These are phyloP conservation scores for Eremothecium gossypii DNA, from an alignment of 1,139 yeast genomes.

Conservation along the genomic window DNA sequence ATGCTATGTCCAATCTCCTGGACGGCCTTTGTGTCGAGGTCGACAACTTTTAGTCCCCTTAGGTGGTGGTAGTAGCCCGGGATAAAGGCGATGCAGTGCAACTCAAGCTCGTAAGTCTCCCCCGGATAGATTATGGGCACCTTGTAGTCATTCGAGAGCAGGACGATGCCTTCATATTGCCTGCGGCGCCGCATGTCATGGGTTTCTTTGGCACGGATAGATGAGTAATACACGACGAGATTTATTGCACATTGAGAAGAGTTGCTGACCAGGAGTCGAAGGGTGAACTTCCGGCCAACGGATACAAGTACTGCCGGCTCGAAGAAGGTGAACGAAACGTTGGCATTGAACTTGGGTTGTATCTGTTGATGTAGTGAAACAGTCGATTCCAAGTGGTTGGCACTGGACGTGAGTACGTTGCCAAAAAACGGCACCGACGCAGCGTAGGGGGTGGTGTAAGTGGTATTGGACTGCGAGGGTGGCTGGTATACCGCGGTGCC, in stretches of 20 bases:
- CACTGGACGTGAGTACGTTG: constrained; percentile 5
- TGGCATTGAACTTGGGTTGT: constrained; percentile 12
- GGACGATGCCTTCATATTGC: constrained; percentile 24
- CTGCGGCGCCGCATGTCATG: constrained; percentile 12
- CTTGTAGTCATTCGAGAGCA: constrained; percentile 28
- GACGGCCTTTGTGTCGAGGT: constrained; percentile 23
- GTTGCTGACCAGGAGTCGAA: constrained; percentile 24
- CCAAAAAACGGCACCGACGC: constrained; percentile 11
- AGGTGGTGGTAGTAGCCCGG: constrained; percentile 26
- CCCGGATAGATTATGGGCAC: constrained; percentile 24
- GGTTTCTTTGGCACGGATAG: constrained; percentile 15
- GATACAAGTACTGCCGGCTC: constrained; percentile 4
- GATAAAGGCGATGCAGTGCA: constrained; percentile 25
- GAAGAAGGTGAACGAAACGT: constrained; percentile 6
- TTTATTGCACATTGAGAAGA: constrained; percentile 19
- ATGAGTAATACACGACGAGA: constrained; percentile 18
- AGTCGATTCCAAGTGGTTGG: background rate
- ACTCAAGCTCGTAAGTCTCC: constrained; percentile 23
- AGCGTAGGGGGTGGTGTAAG: constrained; percentile 17
- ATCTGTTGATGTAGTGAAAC: background rate
- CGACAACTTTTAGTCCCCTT: constrained; percentile 26
- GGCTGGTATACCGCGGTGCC: constrained; percentile 6
- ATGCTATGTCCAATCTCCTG: constrained; percentile 24
- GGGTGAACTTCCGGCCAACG: constrained; percentile 17
- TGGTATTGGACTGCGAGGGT: constrained; percentile 15